Base-by-base conservation (phyloP, 805 yeast species). In the Starmerella khaoyaiensis region DNA sequence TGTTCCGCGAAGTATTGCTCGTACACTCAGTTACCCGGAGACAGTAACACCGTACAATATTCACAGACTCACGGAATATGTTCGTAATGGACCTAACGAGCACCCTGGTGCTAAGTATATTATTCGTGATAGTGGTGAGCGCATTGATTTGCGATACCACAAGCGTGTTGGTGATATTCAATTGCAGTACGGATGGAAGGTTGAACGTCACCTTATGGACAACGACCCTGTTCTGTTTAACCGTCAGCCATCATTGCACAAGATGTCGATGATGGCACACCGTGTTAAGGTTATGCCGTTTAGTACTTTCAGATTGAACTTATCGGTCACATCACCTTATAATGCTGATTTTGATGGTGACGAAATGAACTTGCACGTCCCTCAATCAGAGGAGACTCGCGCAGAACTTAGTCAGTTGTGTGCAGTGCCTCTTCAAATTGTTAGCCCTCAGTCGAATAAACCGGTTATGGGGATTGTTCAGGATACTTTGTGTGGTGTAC, bases 341-440 rank as follows among this genome's bases (percentile, higher is more conserved):
- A 90, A 90, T 64, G 99, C 99, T 31, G 99, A 90, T 78, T 90
- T 90, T 68, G 99, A 90, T 67, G 99, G 99, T 70, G 99, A 90
- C 63, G 99, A 90, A 65, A 90, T 90, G 99, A 90, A 90, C 63
- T 78, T 90, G 65, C 99, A 90, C 56, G 98, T 87, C 50, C 98
- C 99, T 3, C 99, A 90, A 60, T 80, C 95, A 7, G 94, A 86
- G 47, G 99, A 90, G 60, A 86, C 98, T 0, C 74, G 97, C 57
- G 95, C 98, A 1, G 99, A 90, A 61, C 67, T 90, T 47, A 78
- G 87, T 22, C 90, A 87, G 58, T 72, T 90, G 52, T 84, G 96
- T 64, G 94, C 96, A 4, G 99, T 90, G 36, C 98, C 98, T 7
- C 68, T 86, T 40, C 98, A 90, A 62, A 90, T 90, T 68, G 94